Base-by-base conservation (phyloP, 345 rosid species). In the Boechera divaricarpa region DNA sequence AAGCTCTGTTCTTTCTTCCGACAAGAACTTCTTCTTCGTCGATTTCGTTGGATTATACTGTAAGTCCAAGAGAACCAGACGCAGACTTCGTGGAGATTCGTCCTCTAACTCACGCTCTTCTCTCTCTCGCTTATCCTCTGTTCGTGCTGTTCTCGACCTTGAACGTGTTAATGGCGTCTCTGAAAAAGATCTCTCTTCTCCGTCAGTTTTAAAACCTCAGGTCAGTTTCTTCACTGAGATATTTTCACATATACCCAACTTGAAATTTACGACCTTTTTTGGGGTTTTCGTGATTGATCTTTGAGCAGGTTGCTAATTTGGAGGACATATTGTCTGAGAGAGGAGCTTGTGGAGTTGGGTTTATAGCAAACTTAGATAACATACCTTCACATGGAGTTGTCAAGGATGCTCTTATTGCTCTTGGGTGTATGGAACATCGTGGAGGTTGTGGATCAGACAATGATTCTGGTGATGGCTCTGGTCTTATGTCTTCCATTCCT, bases 331-430 rank as follows among this genome's bases (percentile, higher is more conserved):
- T 95, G 69, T 78, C 98, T 21, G 98, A 95, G 70, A 91, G 96
- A 91, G 98, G 99, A 79, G 99, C 97, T 53, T 92, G 99, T 70
- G 99, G 99, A 65, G 99, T 95, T 80, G 99, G 99, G 53, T 95
- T 95, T 79, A 91, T 95, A 87, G 97, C 99, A n/a, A 89, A 92
- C 82, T 80, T 95, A 77, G 97, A 95, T 59, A 95, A 92, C 67
- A 92, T 84, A 76, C 86, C 94, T 67, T 92, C 97, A 45, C 91
- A 89, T 88, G 84, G 82, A 81, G 87, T 90, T 35, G 83, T 91
- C 55, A 80, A 84, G 62, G 94, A 92, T 86, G 98, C 98, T 64
- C 96, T 95, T 74, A 73, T 77, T 29, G 98, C 98, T 70, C 98
- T 95, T 71, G 92, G 97, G 36, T 95, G 99, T 82, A 95, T 95